Base-by-base conservation (phyloP, 768 basidiomycete species). In the Cyclocybe cylindracea region DNA sequence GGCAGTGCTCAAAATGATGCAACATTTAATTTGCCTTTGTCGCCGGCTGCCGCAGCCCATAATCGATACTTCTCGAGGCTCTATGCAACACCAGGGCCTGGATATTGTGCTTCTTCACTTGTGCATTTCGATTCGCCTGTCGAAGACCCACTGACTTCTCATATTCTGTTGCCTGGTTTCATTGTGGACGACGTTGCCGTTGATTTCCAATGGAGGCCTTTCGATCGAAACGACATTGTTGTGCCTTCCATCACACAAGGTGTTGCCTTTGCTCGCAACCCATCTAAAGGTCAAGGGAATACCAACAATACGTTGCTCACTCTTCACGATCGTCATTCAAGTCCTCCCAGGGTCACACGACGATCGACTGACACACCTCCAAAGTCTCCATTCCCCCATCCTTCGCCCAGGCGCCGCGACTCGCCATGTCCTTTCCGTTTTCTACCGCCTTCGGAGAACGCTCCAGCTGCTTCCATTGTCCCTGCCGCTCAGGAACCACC, bases 151-250 rank as follows among this genome's bases (percentile, higher is more conserved):
- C 73, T 76, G 31, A 71, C 71, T 56, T 70, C 74, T 57, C 66
- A 66, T 47, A 55, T 69, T 31, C 63, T 74, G 19, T 44, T 57
- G 16, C 49, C 54, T 39, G 61, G 60, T 43, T 76, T 71, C 54
- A 68, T 70, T 24, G 57, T 79, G 38, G 71, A 77, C 53, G 64
- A 72, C 36, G 63, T 68, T 5, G 59, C 60, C 4, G 65, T 86
- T 7, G 79, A 80, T 58, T 87, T 86, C 56, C 73, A 61, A 46
- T 86, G 85, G 85, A 64, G 68, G 41, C 77, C 78, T 7, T 87
- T 85, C 56, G 60, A 76, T 48, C 63, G 70, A 44, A 69, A 70
- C 41, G 48, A 47, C 31, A 39, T 63, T 42, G 16, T 56, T 53
- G 51, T 55, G 19, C 56, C 41, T 40, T 36, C 33, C 35, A 33